phyloP scores from a whole-genome alignment of 2,329 filamentous ascomycete genomes.

The Fusarium domesticum region DNA sequence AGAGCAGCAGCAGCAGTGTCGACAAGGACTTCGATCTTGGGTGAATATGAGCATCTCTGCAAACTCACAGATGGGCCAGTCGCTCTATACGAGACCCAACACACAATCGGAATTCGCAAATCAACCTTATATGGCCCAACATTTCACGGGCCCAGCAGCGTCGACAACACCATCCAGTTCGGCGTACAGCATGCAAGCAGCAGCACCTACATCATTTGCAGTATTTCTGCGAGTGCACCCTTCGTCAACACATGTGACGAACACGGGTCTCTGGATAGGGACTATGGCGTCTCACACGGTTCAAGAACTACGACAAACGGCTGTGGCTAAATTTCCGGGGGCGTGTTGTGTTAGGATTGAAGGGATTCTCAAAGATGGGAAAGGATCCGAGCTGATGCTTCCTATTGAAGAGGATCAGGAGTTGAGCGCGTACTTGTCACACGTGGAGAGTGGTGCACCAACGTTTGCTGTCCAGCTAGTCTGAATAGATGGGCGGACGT shows the following conservation, averaged over 20 bases:
- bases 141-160: slow-evolving; percentile 13
- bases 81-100: slow-evolving; percentile 28
- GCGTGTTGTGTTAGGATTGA: slow-evolving; percentile 59
- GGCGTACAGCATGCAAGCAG: slow-evolving; percentile 20
- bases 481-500: slow-evolving; percentile 22
- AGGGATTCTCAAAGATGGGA: slow-evolving; percentile 60
- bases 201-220: slow-evolving; percentile 41
- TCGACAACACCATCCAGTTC: slow-evolving; percentile 22
- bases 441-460: slow-evolving; percentile 49
- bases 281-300: slow-evolving; percentile 58
- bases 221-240: slow-evolving; percentile 69
- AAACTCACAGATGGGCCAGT: not conserved
- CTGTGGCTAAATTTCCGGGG: slow-evolving; percentile 59
- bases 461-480: slow-evolving; percentile 44
- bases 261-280: slow-evolving; percentile 61
- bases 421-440: slow-evolving; percentile 67
- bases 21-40: not conserved
- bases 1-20: too few species aligned
- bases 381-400: slow-evolving; percentile 60
- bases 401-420: slow-evolving; percentile 69
- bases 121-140: slow-evolving; percentile 33
- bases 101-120: slow-evolving; percentile 37
- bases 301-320: slow-evolving; percentile 60
- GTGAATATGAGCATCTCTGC: not conserved
- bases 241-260: slow-evolving; percentile 54